Evolutionary conservation across 345 rosid species (phyloP), one percentile per base, ranked within the genome.

Genomic region (Hibiscus syriacus): DNA sequence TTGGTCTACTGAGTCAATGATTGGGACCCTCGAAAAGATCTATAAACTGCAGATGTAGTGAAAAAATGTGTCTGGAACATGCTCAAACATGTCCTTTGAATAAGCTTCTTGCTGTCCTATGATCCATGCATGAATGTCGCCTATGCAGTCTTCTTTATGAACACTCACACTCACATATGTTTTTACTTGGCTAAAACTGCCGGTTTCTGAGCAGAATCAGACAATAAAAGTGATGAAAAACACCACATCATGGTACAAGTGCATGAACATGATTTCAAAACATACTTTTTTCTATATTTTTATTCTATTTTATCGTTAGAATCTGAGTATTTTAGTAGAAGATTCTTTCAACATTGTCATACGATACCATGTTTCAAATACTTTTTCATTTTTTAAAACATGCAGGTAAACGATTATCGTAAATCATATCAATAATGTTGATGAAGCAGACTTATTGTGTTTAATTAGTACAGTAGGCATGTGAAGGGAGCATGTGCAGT

Each of bases 111-210:
- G 19, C 2, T 27, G 26, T 29, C 41, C 41, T 17, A 29, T n/a
- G 56, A 26, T 45, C 68, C 68, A 64, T 48, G 36, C 56, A 27
- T 64, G 55, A 27, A 64, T 46, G 68, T 46, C 55, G 41, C 26
- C 13, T 2, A 12, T 45, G 54, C 67, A 20, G 34, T 45, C 14
- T 64, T 62, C 19, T 6, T 25, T 39, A 46, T 14, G 30, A 39
- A 62, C 52, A 41, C 12, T 19, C 22, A 19, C 54, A 19, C 10
- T 19, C 54, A 19, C 32, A 5, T 6, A 61, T 46, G 9, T 32
- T 46, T 32, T 45, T 1, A 36, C 68, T 46, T 10, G 55, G 68
- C n/a, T 39, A 41, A 3, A 38, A 41, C 11, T 6, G 20, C 20
- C 41, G 52, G 19, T 2, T 23, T 39, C 66, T 41, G 32, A 62